Conservation (phyloP, 257 asterid species). For the Nicotiana undulata region DNA sequence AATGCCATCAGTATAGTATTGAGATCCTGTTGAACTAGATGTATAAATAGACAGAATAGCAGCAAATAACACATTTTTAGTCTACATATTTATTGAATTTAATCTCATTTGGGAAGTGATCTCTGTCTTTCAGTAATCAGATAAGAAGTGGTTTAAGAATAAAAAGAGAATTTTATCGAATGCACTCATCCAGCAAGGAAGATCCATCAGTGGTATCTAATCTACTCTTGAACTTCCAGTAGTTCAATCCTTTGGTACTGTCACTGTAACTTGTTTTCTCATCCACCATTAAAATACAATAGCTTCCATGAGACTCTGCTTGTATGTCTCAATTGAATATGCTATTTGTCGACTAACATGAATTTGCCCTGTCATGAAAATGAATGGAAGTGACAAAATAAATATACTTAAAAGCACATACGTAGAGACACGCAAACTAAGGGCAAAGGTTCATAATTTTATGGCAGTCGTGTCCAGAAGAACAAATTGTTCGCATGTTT, state of each 20-base stretch:
- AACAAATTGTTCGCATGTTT: background rate
- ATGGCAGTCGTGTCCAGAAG: background rate
- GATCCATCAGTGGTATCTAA: background rate
- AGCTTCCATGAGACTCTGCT: background rate
- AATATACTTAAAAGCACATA: background rate
- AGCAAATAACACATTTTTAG: background rate
- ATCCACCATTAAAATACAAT: background rate
- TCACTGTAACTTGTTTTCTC: background rate
- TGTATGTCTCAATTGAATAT: background rate
- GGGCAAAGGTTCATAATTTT: background rate
- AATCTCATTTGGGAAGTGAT: background rate
- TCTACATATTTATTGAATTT: background rate
- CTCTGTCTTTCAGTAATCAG: background rate
- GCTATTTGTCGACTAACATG: background rate
- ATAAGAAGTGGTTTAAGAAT: background rate
- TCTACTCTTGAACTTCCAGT: background rate
- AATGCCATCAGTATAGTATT: background rate
- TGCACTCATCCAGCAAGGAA: background rate
- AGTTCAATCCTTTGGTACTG: background rate
- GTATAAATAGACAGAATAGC: background rate
- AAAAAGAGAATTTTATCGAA: background rate
- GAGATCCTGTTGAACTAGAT: background rate
- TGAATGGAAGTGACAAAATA: background rate
- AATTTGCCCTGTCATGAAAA: background rate
- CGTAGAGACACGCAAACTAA: background rate